Base-by-base conservation (phyloP, 768 basidiomycete genomes). In the Postia placenta region DNA sequence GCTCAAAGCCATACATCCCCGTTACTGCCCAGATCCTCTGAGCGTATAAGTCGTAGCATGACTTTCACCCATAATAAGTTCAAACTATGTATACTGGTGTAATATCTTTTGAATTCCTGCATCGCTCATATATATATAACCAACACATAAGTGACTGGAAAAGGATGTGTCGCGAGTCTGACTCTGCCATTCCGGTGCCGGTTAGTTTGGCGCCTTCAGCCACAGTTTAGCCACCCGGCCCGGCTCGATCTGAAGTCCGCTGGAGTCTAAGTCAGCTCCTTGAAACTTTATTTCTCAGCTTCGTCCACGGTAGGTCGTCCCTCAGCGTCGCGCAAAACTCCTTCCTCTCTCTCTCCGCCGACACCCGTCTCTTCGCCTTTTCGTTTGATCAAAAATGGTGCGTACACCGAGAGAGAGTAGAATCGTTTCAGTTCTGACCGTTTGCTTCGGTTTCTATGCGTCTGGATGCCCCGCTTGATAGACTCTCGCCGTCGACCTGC, bases 401-500 rank as follows among this genome's bases (percentile, higher is more conserved):
- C 30, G 61, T 53, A 39, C 24, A 42, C 17, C 9, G 33, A 35
- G 33, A 9, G 33, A 35, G 11, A 35, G n/a, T n/a, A n/a, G n/a
- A n/a, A n/a, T n/a, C n/a, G n/a, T n/a, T n/a, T n/a, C n/a, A 11
- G 12, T 3, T 19, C 2, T 19, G 6, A 37, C 28, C 25, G 37
- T n/a, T n/a, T 14, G 12, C 19, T 11, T n/a, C 25, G 46, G 7
- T 25, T 42, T 25, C 24, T 11, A 19, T 37, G 35, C 27, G 3
- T 38, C 14, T 25, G 27, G n/a, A n/a, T n/a, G n/a, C n/a, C n/a
- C n/a, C 19, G 11, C 20, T 26, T 37, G 48, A 25, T 53, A 95
- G 94, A 80, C 91, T 81, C 92, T 98, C 75, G 92, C 92, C 69
- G 69, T 96, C 69, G 96, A 99, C 74, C 87, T 99, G 69, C 86